A percentile compares a stretch with the other conserved stretches of the same genome.
phyloP scores from a whole-genome alignment of 768 basidiomycete species.

The Suillus placidus region DNA sequence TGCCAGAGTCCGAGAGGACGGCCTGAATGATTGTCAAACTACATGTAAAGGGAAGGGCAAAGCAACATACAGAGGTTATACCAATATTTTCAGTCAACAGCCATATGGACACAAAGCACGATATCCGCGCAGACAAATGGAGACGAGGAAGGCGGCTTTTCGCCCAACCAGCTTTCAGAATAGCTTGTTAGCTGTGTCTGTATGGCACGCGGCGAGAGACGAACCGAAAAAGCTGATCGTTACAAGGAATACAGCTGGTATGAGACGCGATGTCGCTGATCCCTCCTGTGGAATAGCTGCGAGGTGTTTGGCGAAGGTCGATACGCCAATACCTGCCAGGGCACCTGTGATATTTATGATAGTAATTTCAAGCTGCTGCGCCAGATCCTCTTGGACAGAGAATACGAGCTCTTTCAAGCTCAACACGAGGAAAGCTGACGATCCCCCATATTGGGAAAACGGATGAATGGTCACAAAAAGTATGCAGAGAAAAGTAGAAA shows the following conservation, averaged over 20 bases:
- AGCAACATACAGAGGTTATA: conserved; percentile 30
- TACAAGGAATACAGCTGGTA: conserved; percentile 45
- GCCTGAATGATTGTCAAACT: conserved; percentile 17
- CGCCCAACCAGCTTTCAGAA: conserved; percentile 36
- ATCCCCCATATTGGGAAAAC: conserved; percentile 42
- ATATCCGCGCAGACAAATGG: conserved; percentile 46
- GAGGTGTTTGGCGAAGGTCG: conserved; percentile 38
- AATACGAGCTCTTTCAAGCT: conserved; percentile 52
- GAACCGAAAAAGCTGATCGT: conserved; percentile 42
- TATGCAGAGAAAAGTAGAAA: conserved; percentile 47
- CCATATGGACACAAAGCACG: conserved; percentile 52
- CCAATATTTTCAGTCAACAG: conserved; percentile 43
- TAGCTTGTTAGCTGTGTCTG: neutral
- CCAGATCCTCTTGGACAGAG: conserved; percentile 47
- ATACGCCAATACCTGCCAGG: conserved; percentile 41
- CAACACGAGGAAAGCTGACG: conserved; percentile 41
- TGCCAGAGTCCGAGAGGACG: conserved; percentile 28
- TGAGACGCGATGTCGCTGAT: conserved; percentile 34
- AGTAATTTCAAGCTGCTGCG: conserved; percentile 50
- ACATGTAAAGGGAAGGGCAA: neutral
- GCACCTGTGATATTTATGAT: conserved; percentile 48
- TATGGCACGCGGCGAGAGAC: neutral
- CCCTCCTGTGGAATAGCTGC: conserved; percentile 30
- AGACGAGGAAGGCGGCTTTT: conserved; percentile 51
- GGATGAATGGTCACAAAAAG: conserved; percentile 42